Evolutionary conservation across 345 rosid species (phyloP), one percentile per base, ranked within the genome.

Genomic region (Acer yangbiense): DNA sequence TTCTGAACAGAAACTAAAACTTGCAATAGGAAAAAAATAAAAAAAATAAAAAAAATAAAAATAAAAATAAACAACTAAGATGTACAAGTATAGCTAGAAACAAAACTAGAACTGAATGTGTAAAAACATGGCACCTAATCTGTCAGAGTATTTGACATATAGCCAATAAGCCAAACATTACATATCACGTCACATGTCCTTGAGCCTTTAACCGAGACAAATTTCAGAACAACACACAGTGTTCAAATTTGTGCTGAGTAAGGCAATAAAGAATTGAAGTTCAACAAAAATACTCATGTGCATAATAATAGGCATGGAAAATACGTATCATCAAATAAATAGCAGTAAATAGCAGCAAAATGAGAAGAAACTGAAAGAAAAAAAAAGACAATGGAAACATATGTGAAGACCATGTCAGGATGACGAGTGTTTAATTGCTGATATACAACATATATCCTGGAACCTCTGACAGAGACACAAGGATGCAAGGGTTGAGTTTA

Each of bases 131-230:
- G 12, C 1, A 18, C 25, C 6, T 58, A 60, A 20, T 35, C 44
- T 73, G 20, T 61, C 52, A 1, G 2, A 74, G 12, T 29, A 75
- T 23, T 43, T 48, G 63, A 23, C 58, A 46, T 25, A 48, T 20
- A 27, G 62, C 41, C 48, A 20, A 50, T 65, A 65, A 65, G 71
- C 23, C 60, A 63, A 23, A 25, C 18, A 74, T 63, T n/a, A n/a
- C 27, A 50, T 50, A 9, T 35, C 23, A 6, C 32, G 69, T 17
- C 55, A 35, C 16, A 66, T 61, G 11, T 74, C 18, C 50, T 73
- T 44, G 25, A 65, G 7, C 68, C 65, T 12, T 27, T 41, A 57
- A 48, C 65, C 23, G 61, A 65, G 44, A 43, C 21, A 65, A 72
- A 50, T 63, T 32, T 52, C 4, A 27, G 66, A 67, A 67, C n/a